phyloP scores from a whole-genome alignment of 1,284 basidiomycete genomes.

The Xerocomus nothofagi region DNA sequence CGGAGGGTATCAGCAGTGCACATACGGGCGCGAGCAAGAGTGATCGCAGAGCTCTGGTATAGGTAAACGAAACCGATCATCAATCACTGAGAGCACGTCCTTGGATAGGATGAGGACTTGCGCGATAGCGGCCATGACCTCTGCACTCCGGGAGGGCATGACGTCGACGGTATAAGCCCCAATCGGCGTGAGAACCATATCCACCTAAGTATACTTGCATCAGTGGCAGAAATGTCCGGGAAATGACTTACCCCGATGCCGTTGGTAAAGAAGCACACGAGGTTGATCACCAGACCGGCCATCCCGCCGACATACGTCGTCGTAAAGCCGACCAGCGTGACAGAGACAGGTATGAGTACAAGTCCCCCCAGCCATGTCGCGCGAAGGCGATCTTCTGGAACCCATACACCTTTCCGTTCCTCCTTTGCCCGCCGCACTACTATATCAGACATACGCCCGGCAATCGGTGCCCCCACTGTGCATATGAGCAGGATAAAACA shows the following conservation, averaged over 20 bases:
- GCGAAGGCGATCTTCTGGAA: conserved; percentile 62
- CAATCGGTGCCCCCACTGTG: conserved; percentile 52
- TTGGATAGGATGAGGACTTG: conserved; percentile 16
- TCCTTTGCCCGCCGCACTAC: conserved; percentile 47
- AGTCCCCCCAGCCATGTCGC: conserved; percentile 48
- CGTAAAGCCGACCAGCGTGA: conserved; percentile 22
- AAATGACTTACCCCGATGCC: conserved; percentile 46
- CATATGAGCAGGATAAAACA: neutral
- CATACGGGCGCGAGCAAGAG: conserved; percentile 32
- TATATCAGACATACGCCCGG: conserved; percentile 54
- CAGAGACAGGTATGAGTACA: conserved; percentile 40
- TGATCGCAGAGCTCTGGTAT: conserved; percentile 44
- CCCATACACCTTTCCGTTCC: conserved; percentile 49
- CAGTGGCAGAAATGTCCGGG: neutral
- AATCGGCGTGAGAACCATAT: conserved; percentile 48
- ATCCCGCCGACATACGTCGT: conserved; percentile 40
- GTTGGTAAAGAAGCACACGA: conserved; percentile 48
- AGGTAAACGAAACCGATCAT: neutral
- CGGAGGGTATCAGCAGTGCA: conserved; percentile 38
- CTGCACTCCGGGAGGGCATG: conserved; percentile 51
- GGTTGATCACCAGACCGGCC: conserved; percentile 41
- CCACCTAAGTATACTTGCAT: conserved; percentile 35
- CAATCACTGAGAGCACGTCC: neutral
- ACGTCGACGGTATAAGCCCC: conserved; percentile 61
- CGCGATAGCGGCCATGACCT: conserved; percentile 49